These are phyloP conservation scores for Albifimbria verrucaria DNA, from an alignment of 2,329 filamentous ascomycete species.

Conservation along the genomic window DNA sequence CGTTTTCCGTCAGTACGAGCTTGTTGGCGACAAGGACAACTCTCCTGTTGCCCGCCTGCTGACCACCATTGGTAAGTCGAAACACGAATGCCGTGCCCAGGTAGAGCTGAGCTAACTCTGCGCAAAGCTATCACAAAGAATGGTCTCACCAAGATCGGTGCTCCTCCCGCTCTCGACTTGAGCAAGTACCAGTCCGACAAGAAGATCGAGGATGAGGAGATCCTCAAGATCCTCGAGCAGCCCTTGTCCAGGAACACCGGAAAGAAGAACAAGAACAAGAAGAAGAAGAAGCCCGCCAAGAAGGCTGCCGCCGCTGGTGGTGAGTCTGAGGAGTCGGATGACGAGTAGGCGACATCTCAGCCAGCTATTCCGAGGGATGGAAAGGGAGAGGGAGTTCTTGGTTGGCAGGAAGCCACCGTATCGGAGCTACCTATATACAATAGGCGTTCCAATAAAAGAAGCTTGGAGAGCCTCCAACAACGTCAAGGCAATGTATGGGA, in stretches of 20 bases:
- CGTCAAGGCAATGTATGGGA: no score
- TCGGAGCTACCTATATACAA: neutral
- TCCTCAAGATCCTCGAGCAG: conserved; percentile 90
- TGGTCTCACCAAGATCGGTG: conserved; percentile 81
- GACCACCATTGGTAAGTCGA: conserved; percentile 84
- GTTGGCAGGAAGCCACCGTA: neutral
- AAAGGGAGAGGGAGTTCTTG: no score
- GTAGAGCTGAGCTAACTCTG: conserved; percentile 8
- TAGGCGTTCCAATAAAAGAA: neutral
- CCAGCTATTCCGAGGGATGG: conserved; percentile 8
- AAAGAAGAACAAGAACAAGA: conserved; percentile 87
- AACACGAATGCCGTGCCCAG: neutral
- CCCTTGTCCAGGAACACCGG: conserved; percentile 84
- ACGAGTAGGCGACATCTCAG: conserved; percentile 27
- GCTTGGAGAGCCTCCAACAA: no score
- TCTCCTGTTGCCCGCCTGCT: conserved; percentile 81
- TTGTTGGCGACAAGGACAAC: conserved; percentile 89
- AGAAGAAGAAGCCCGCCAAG: conserved; percentile 62
- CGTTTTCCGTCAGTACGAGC: conserved; percentile 93
- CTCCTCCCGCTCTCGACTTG: conserved; percentile 71
- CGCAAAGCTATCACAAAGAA: conserved; percentile 90
- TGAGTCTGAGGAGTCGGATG: conserved; percentile 30
- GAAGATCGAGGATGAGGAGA: conserved; percentile 95
- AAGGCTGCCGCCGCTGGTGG: conserved; percentile 36
- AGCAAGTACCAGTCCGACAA: conserved; percentile 90